Conservation (phyloP, 2,329 filamentous ascomycete species). For the Herpotrichia juniperi region DNA sequence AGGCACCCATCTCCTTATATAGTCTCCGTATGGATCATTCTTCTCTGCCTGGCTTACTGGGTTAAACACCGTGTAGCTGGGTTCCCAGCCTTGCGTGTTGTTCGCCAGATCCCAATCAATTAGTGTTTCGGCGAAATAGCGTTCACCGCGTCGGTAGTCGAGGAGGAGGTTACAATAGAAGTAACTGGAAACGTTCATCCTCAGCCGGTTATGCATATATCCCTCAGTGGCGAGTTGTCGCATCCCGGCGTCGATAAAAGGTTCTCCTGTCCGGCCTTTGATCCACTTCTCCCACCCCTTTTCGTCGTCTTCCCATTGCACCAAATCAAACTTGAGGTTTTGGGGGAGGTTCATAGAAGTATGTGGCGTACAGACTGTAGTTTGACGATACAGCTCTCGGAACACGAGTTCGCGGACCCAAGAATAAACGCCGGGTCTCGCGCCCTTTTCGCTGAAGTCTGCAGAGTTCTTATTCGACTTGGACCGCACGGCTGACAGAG, state of each 20-base stretch:
- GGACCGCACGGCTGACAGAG: slow-evolving; percentile 43
- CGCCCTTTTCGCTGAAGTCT: slow-evolving; percentile 50
- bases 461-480: slow-evolving; percentile 50
- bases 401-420: slow-evolving; percentile 61
- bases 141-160: slow-evolving; percentile 57
- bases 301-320: slow-evolving; percentile 58
- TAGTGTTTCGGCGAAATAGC: slow-evolving; percentile 58
- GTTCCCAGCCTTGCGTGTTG: slow-evolving; percentile 61
- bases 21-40: slow-evolving; percentile 46
- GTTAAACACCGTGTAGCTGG: slow-evolving; percentile 57
- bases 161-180: slow-evolving; percentile 57
- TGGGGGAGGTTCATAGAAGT: slow-evolving; percentile 58
- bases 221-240: slow-evolving; percentile 55
- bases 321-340: slow-evolving; percentile 59
- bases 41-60: slow-evolving; percentile 46
- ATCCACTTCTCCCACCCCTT: slow-evolving; percentile 58
- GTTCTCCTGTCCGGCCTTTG: slow-evolving; percentile 54
- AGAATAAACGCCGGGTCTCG: slow-evolving; percentile 42
- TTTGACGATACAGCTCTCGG: slow-evolving; percentile 58
- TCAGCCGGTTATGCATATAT: slow-evolving; percentile 60
- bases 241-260: slow-evolving; percentile 60
- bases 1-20: slow-evolving; percentile 47
- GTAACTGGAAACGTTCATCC: slow-evolving; percentile 58
- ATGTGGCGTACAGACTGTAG: slow-evolving; percentile 54
- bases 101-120: slow-evolving; percentile 57